A percentile compares a stretch with the other conserved stretches of the same genome.
Conservation (phyloP, 139 green algal species). For the Haematococcus lacustris region DNA sequence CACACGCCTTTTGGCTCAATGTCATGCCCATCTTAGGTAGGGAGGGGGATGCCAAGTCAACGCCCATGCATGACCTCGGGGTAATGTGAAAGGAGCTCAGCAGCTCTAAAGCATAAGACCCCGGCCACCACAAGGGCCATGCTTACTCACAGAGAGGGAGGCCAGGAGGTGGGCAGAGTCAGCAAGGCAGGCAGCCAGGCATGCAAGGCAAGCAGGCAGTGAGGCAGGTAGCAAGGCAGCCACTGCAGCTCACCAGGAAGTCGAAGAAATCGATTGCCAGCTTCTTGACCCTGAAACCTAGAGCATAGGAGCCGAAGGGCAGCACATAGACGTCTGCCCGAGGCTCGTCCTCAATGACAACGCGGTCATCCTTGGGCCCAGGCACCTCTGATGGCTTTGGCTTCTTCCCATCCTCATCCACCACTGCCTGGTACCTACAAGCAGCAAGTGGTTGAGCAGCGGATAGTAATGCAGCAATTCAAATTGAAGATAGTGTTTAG, state of each 20-base stretch:
- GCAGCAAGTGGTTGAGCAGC: too few relatives aligned
- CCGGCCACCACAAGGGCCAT: too few relatives aligned
- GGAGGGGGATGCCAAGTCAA: background rate
- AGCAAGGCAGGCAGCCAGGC: too few relatives aligned
- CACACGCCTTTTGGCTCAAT: background rate
- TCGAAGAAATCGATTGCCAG: background rate
- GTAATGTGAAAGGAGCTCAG: background rate
- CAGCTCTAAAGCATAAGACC: background rate
- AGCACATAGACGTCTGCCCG: background rate
- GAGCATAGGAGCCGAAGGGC: background rate
- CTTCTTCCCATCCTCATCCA: too few relatives aligned
- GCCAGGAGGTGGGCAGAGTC: too few relatives aligned
- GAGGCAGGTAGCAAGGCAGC: background rate
- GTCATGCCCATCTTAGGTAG: background rate
- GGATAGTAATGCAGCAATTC: too few relatives aligned
- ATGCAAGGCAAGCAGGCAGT: background rate
- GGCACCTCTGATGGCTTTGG: too few relatives aligned
- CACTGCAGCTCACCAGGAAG: background rate
- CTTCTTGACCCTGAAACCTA: background rate
- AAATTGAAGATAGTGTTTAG: too few relatives aligned
- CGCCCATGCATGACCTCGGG: too few relatives aligned
- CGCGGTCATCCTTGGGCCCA: background rate
- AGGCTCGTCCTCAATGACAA: background rate
- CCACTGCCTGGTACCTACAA: too few relatives aligned
- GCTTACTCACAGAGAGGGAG: too few relatives aligned